These are phyloP conservation scores for Stentor roeselii DNA, from an alignment of 73 alveolate genomes.

Conservation along the genomic window DNA sequence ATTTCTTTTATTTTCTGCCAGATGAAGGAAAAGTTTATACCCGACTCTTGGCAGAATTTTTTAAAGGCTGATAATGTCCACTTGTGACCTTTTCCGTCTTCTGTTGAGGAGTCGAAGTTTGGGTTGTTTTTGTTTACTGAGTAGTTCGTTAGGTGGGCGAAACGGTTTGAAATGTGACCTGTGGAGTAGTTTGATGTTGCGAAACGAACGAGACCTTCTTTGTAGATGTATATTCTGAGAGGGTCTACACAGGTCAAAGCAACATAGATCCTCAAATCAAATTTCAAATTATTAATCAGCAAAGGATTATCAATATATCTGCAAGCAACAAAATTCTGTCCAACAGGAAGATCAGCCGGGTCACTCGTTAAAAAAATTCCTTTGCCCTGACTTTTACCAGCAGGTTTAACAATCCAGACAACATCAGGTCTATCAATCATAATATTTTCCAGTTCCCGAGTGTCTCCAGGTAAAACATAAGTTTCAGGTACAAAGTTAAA, in stretches of 20 bases:
- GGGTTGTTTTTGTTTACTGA: slow-evolving; percentile 76
- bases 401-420: slow-evolving; percentile 68
- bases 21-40: slow-evolving; percentile 38
- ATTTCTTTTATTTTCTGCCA: slow-evolving; percentile 71
- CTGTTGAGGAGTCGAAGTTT: slow-evolving; percentile 62
- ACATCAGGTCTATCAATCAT: not conserved
- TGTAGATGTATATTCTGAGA: slow-evolving; percentile 76
- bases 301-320: slow-evolving; percentile 81
- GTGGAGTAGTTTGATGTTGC: slow-evolving; percentile 60
- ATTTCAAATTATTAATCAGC: slow-evolving; percentile 78
- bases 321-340: slow-evolving; percentile 57
- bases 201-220: slow-evolving; percentile 88
- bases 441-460: not conserved
- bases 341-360: slow-evolving; percentile 58
- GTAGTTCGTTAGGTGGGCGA: slow-evolving; percentile 86
- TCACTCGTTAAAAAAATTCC: slow-evolving; percentile 73
- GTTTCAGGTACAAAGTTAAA: slow-evolving; percentile 76
- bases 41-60: slow-evolving; percentile 34
- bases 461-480: slow-evolving; percentile 61
- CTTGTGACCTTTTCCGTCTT: slow-evolving; percentile 77
- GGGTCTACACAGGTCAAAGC: slow-evolving; percentile 85
- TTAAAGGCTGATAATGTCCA: slow-evolving; percentile 62
- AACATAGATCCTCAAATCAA: slow-evolving; percentile 85
- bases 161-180: slow-evolving; percentile 43
- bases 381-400: slow-evolving; percentile 74